Percentiles rank a stretch among this genome's conserved stretches.
These are phyloP conservation scores for Pythium dissimile DNA, from an alignment of 352 stramenopile genomes.

Conservation along the genomic window DNA sequence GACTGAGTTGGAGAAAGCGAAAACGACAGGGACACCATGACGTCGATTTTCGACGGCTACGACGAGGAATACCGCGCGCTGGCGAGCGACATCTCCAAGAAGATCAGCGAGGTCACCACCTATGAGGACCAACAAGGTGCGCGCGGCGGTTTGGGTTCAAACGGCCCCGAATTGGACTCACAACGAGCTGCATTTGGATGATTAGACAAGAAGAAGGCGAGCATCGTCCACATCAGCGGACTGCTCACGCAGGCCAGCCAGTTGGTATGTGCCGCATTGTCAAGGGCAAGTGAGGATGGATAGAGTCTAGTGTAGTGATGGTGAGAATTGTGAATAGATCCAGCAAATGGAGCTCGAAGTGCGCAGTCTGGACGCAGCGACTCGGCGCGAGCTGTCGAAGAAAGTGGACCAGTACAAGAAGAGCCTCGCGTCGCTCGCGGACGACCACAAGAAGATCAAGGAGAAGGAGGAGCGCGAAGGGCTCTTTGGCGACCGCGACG, in stretches of 20 bases:
- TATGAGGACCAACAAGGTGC: constrained; percentile 82
- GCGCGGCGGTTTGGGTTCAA: neutral
- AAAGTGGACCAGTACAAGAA: constrained; percentile 91
- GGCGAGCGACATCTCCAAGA: constrained; percentile 85
- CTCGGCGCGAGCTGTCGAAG: constrained; percentile 82
- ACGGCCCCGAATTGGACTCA: neutral
- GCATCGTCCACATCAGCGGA: constrained; percentile 75
- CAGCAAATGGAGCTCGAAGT: constrained; percentile 89
- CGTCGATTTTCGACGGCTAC: constrained; percentile 87
- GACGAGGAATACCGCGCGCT: constrained; percentile 86
- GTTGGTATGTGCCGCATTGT: constrained; percentile 38
- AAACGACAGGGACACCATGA: constrained; percentile 37
- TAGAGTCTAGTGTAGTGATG: neutral
- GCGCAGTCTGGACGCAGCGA: constrained; percentile 73
- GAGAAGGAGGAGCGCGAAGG: constrained; percentile 83
- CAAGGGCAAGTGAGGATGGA: neutral
- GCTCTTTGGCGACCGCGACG: constrained; percentile 77
- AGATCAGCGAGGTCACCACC: constrained; percentile 83
- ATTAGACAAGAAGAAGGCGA: constrained; percentile 84
- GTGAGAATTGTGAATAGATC: constrained; percentile 38
- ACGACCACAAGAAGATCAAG: constrained; percentile 77
- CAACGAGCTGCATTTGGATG: neutral
- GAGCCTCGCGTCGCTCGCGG: constrained; percentile 73
- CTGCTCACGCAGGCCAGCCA: constrained; percentile 80
- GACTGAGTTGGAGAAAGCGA: neutral